Evolutionary conservation across 805 yeast genomes (phyloP).

Genomic region (Pichia ethanolica): DNA sequence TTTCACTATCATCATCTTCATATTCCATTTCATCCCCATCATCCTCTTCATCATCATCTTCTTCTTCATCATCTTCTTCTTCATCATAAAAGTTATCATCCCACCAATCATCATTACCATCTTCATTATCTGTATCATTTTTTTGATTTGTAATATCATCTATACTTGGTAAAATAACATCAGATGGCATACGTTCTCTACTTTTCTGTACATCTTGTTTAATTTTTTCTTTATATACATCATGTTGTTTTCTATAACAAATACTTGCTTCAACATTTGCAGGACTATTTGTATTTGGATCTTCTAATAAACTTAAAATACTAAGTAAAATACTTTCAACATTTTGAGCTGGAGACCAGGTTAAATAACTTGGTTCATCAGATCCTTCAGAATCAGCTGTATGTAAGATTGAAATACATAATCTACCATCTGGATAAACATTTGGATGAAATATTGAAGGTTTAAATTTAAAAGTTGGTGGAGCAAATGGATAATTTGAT

Average conservation of each 20-base stretch:
- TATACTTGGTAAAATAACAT: slow-evolving; percentile 71
- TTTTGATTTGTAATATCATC: slow-evolving; percentile 37
- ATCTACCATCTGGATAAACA: slow-evolving; percentile 87
- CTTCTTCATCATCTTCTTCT: slow-evolving; percentile 26
- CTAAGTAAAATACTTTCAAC: slow-evolving; percentile 91
- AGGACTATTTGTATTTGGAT: slow-evolving; percentile 89
- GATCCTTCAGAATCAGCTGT: slow-evolving; percentile 80
- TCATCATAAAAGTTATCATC: slow-evolving; percentile 28
- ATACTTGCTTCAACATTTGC: slow-evolving; percentile 98
- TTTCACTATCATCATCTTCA: slow-evolving; percentile 7
- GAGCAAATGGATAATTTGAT: slow-evolving; percentile 81
- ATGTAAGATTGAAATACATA: slow-evolving; percentile 90
- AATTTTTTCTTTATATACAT: slow-evolving; percentile 70
- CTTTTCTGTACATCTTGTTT: slow-evolving; percentile 76
- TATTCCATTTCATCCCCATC: slow-evolving; percentile 22
- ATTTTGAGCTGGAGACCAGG: slow-evolving; percentile 93
- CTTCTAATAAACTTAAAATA: slow-evolving; percentile 84
- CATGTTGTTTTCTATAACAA: slow-evolving; percentile 78
- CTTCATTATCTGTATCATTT: slow-evolving; percentile 23
- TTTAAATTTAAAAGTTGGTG: slow-evolving; percentile 89
- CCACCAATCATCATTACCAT: slow-evolving; percentile 25
- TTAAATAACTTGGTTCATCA: slow-evolving; percentile 89
- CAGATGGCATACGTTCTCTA: slow-evolving; percentile 78
- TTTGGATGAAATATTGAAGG: slow-evolving; percentile 96
- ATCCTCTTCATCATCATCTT: slow-evolving; percentile 23